Evolutionary conservation across 2,329 filamentous ascomycete species (phyloP), one percentile per base, ranked within the genome.

Genomic region (Colletotrichum chlorophyti): DNA sequence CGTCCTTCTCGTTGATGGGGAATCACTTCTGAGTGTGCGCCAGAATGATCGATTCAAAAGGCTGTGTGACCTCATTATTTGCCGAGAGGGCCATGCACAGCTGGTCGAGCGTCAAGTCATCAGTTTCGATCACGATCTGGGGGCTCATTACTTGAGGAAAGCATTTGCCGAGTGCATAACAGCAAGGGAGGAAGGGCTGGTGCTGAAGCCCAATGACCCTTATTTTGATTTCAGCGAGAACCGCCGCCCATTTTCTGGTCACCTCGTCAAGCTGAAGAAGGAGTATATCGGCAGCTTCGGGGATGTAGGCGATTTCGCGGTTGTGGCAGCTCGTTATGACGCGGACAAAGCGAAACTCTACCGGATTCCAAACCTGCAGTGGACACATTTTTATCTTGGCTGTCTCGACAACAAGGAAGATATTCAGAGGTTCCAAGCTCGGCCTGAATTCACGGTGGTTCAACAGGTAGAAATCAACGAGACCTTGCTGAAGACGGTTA

Each of bases 231-330:
- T 81, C 63, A 68, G 61, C 26, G 66, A 66, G 40, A 65, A 63
- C 41, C 65, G 65, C 37, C 64, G 74, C 65, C 62, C 78, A 26
- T 77, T 76, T 58, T 68, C 72, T 3, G 77, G 77, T 12, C 79
- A 76, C 54, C 89, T 86, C 69, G 91, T 97, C 67, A 97, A 97
- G 73, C 73, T 97, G 37, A 97, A 97, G 72, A 92, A 92, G 66
- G 91, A 95, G 67, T 96, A 96, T 66, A 52, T 96, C 32, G 80
- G 83, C 23, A 86, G 86, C 3, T 85, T 94, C 68, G 91, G 92
- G 1, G 93, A 96, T 60, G 85, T 92, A 26, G 90, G 90, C 9
- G 93, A 97, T 70, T 91, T 97, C 68, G 88, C 90, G 2, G 81
- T 94, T 2, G 77, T 97, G 3, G 93, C 91, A 0, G 93, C 86